These are phyloP conservation scores for Pueraria montana DNA, from an alignment of 306 rosid species.

Conservation along the genomic window DNA sequence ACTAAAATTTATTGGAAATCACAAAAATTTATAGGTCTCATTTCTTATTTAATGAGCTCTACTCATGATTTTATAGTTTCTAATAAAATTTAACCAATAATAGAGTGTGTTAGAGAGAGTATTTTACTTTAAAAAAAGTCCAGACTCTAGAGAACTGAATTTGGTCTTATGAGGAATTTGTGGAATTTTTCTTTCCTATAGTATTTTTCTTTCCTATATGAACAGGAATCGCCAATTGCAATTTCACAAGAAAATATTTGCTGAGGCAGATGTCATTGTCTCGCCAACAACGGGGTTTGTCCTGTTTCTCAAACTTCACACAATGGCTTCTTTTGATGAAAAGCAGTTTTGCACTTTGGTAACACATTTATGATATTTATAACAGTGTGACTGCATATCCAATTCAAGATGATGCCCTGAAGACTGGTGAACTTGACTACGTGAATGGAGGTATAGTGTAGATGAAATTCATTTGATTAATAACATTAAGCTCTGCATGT, in stretches of 20 bases:
- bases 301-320: conserved; percentile 38
- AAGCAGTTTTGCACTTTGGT: not conserved
- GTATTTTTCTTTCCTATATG: conserved; percentile 3
- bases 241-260: conserved; percentile 77
- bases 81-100: not conserved
- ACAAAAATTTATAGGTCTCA: too few relatives aligned
- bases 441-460: conserved; percentile 81
- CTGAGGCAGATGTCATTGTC: conserved; percentile 86
- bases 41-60: too few relatives aligned
- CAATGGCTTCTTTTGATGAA: not conserved
- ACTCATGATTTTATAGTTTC: too few relatives aligned
- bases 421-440: conserved; percentile 97
- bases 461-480: conserved; percentile 25
- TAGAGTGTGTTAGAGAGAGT: too few relatives aligned
- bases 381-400: conserved; percentile 93
- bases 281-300: conserved; percentile 89
- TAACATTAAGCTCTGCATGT: conserved; percentile 3
- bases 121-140: not conserved
- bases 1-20: too few relatives aligned
- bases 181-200: not conserved
- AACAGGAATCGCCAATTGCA: conserved; percentile 89
- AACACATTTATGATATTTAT: conserved; percentile 31
- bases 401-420: conserved; percentile 76
- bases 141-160: not conserved
- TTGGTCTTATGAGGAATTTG: not conserved